Evolutionary conservation across 1,284 basidiomycete genomes (phyloP).

Genomic region (Ustilago vetiveriae): DNA sequence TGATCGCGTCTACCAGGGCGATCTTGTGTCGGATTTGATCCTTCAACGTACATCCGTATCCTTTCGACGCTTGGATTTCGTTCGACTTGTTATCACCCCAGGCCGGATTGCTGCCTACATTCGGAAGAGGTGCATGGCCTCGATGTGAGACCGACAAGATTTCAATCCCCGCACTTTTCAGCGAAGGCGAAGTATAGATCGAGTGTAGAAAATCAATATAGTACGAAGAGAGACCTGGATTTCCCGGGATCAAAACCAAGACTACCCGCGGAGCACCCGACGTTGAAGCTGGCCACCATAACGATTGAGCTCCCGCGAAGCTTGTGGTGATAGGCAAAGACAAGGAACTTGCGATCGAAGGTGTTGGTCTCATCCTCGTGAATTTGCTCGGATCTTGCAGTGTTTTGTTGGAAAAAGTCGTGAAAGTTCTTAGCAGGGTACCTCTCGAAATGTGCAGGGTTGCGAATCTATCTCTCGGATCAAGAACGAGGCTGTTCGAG

Average conservation of each 20-base stretch:
- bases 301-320: constrained; percentile 42
- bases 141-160: constrained; percentile 52
- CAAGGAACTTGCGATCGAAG: constrained; percentile 23
- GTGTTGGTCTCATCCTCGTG: constrained; percentile 10
- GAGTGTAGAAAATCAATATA: constrained; percentile 51
- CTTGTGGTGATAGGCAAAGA: constrained; percentile 35
- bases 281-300: constrained; percentile 41
- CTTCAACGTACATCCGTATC: constrained; percentile 30
- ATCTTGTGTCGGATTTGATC: constrained; percentile 57
- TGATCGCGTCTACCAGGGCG: constrained; percentile 35
- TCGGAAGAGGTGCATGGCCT: constrained; percentile 49
- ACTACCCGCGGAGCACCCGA: constrained; percentile 25
- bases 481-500: too few species aligned
- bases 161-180: constrained; percentile 25
- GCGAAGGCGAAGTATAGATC: constrained; percentile 14
- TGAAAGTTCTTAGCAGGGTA: too few species aligned
- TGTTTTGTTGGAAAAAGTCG: too few species aligned
- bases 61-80: constrained; percentile 16
- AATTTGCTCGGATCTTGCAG: too few species aligned
- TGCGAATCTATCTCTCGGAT: too few species aligned
- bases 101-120: constrained; percentile 11
- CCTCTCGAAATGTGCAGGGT: too few species aligned
- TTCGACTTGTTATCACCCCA: constrained; percentile 25
- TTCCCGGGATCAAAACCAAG: constrained; percentile 58
- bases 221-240: constrained; percentile 53